Evolutionary conservation across 306 rosid species (phyloP).

Genomic region (Vigna radiata): DNA sequence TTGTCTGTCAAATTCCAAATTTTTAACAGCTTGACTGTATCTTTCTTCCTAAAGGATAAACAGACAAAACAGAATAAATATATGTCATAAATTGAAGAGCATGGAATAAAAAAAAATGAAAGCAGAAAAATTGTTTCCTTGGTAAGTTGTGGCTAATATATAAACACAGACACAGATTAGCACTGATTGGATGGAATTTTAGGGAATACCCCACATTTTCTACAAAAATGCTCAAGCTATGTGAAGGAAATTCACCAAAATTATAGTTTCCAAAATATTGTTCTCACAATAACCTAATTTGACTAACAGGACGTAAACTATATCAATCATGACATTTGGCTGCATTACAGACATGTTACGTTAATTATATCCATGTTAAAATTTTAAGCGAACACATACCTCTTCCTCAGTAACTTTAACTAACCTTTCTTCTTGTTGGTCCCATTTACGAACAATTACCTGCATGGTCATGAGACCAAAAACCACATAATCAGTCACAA

Average conservation of each 20-base stretch:
- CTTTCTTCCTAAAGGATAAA: constrained; percentile 66
- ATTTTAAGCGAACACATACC: constrained; percentile 55
- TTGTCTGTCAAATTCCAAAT: constrained; percentile 82
- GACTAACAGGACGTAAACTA: constrained; percentile 14
- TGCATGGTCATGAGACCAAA: constrained; percentile 46
- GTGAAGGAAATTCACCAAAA: constrained; percentile 9
- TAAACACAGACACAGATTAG: constrained; percentile 17
- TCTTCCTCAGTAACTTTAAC: constrained; percentile 75
- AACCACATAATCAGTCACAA: constrained; percentile 29
- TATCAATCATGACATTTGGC: constrained; percentile 7
- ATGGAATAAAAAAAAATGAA: constrained; percentile 8
- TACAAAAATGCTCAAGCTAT: constrained; percentile 20
- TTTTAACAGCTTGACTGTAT: constrained; percentile 68
- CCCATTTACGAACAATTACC: constrained; percentile 90
- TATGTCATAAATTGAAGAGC: constrained; percentile 15
- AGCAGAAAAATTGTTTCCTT: constrained; percentile 22
- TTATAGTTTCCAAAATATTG: constrained; percentile 29
- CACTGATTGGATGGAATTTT: constrained; percentile 5
- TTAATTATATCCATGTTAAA: not conserved
- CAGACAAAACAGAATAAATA: constrained; percentile 27
- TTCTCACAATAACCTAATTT: constrained; percentile 12
- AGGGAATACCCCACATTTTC: constrained; percentile 16
- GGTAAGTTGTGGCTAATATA: not conserved
- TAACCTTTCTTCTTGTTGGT: constrained; percentile 67
- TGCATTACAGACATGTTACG: constrained; percentile 1